Conservation (phyloP, 73 alveolate genomes). For the Tetrahymena elliotti region DNA sequence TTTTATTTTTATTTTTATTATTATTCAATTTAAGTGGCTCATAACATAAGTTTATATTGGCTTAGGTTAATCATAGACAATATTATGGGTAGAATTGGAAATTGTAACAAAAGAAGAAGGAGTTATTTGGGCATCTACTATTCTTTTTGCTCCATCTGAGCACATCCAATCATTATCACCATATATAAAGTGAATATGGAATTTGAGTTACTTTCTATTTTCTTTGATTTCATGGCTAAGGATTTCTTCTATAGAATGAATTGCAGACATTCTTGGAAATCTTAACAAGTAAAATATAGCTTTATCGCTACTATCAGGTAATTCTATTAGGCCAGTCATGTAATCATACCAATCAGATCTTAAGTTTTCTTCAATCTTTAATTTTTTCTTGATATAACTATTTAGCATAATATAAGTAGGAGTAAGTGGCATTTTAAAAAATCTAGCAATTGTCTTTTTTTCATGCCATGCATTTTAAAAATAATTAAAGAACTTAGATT, state of each 20-base stretch:
- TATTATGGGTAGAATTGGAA: not conserved
- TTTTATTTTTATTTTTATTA: no score
- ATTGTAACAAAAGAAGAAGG: not conserved
- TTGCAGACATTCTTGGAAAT: not conserved
- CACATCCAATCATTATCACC: not conserved
- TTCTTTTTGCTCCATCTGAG: not conserved
- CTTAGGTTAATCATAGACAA: not conserved
- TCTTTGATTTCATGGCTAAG: not conserved
- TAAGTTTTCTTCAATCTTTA: not conserved
- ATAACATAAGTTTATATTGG: not conserved
- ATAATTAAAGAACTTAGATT: not conserved
- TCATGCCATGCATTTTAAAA: not conserved
- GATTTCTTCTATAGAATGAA: not conserved
- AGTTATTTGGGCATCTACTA: not conserved
- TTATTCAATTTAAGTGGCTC: not conserved
- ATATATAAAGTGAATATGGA: not conserved
- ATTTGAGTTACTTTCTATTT: not conserved
- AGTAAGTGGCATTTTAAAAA: not conserved
- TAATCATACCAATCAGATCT: not conserved
- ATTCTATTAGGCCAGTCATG: not conserved
- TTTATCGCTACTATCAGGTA: not conserved
- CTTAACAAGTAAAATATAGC: not conserved
- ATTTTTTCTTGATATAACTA: not conserved
- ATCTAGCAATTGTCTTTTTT: not conserved
- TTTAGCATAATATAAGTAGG: not conserved